phyloP scores from a whole-genome alignment of 352 stramenopile species.

The Phytophthora boehmeriae region DNA sequence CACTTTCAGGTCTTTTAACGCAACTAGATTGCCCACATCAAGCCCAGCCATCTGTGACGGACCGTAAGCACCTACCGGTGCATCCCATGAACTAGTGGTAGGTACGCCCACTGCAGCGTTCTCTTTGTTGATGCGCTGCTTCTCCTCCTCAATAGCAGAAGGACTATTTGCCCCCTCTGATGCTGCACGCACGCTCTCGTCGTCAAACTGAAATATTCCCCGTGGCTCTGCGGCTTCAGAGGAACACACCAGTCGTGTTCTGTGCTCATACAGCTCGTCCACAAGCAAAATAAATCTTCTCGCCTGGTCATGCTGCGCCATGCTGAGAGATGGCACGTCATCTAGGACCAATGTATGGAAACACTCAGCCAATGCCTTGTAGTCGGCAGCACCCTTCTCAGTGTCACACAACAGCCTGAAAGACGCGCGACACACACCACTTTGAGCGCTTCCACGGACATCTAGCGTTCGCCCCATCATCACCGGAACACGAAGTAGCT shows the following conservation, averaged over 20 bases:
- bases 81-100: constrained; percentile 70
- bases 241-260: constrained; percentile 62
- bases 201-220: constrained; percentile 78
- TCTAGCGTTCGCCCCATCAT: constrained; percentile 80
- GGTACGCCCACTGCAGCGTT: constrained; percentile 59
- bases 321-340: constrained; percentile 84
- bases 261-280: constrained; percentile 97
- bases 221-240: constrained; percentile 42
- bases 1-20: constrained; percentile 74
- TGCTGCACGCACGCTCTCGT: constrained; percentile 37
- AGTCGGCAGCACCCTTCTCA: constrained; percentile 95
- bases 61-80: constrained; percentile 58
- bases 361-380: constrained; percentile 91
- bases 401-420: constrained; percentile 96
- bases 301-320: constrained; percentile 91
- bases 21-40: constrained; percentile 66
- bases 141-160: constrained; percentile 37
- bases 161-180: constrained; percentile 29
- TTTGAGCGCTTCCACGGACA: constrained; percentile 41
- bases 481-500: constrained; percentile 63
- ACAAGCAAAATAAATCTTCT: constrained; percentile 97
- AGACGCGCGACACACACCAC: constrained; percentile 69
- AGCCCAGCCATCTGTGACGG: constrained; percentile 62
- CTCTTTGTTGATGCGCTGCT: constrained; percentile 48
- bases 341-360: constrained; percentile 94